phyloP scores from a whole-genome alignment of 2,329 filamentous ascomycete genomes.

The Apiospora sp. region DNA sequence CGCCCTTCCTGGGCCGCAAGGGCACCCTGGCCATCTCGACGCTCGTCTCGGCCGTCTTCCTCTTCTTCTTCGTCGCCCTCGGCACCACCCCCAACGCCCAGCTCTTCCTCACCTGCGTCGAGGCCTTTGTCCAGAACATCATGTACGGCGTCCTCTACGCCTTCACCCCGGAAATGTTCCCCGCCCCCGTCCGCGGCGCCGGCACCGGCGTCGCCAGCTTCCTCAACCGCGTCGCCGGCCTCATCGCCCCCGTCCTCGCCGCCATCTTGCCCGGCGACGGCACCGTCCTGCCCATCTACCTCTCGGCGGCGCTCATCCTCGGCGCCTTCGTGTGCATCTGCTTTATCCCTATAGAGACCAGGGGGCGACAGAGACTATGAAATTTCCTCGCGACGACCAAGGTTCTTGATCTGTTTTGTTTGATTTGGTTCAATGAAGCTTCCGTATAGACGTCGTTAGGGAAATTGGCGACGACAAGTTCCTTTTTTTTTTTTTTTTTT shows the following conservation, averaged over 20 bases:
- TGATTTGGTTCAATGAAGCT: not conserved
- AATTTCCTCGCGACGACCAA: not conserved
- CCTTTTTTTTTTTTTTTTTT: too few species aligned
- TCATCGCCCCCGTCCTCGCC: slow-evolving; percentile 74
- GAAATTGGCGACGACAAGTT: not conserved
- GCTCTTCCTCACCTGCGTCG: slow-evolving; percentile 71
- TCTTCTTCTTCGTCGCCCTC: slow-evolving; percentile 71
- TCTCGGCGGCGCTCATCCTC: slow-evolving; percentile 64
- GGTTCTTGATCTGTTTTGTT: not conserved
- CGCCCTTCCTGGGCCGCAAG: slow-evolving; percentile 71
- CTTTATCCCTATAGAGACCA: slow-evolving; percentile 69
- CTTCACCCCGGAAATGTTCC: slow-evolving; percentile 81
- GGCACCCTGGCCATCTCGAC: slow-evolving; percentile 76
- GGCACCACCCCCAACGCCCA: slow-evolving; percentile 64
- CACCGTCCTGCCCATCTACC: slow-evolving; percentile 63
- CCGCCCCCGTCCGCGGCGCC: slow-evolving; percentile 74
- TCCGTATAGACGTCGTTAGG: not conserved
- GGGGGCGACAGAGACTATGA: slow-evolving; percentile 61
- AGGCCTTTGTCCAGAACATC: slow-evolving; percentile 78
- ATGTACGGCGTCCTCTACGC: slow-evolving; percentile 82
- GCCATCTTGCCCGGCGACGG: slow-evolving; percentile 66
- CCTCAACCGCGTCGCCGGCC: slow-evolving; percentile 71
- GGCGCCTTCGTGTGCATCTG: slow-evolving; percentile 67
- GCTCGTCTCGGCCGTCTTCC: slow-evolving; percentile 70
- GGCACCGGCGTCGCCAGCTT: slow-evolving; percentile 77